These are phyloP conservation scores for Pyrenula aspistea DNA, from an alignment of 495 filamentous ascomycete genomes.

Conservation along the genomic window DNA sequence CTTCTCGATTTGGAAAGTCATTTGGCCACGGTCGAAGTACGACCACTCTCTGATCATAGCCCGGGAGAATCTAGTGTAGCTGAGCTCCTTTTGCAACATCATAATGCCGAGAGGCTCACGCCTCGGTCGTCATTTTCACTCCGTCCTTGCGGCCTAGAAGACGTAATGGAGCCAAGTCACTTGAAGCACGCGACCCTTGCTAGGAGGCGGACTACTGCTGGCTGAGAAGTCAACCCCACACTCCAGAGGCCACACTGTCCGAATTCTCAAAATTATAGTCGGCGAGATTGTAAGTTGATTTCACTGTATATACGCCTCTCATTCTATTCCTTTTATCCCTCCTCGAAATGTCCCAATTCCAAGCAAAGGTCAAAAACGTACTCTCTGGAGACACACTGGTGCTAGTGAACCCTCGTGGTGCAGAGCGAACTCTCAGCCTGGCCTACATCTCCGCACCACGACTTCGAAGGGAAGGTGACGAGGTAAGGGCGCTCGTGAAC, in stretches of 20 bases:
- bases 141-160: too few relatives aligned
- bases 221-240: background rate
- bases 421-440: constrained; percentile 75
- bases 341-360: constrained; percentile 16
- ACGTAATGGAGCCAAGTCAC: too few relatives aligned
- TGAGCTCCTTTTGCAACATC: too few relatives aligned
- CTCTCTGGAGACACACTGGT: constrained; percentile 87
- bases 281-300: too few relatives aligned
- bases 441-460: constrained; percentile 85
- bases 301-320: too few relatives aligned
- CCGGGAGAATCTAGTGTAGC: too few relatives aligned
- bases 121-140: too few relatives aligned
- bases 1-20: too few relatives aligned
- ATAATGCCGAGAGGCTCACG: too few relatives aligned
- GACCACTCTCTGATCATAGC: too few relatives aligned
- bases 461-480: constrained; percentile 78
- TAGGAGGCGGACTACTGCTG: background rate
- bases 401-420: constrained; percentile 58
- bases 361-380: constrained; percentile 85
- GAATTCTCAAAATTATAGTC: background rate
- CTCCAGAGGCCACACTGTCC: background rate
- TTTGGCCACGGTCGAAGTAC: too few relatives aligned
- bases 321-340: background rate
- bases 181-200: background rate
- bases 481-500: constrained; percentile 34